These are phyloP conservation scores for Pythium apleroticum DNA, from an alignment of 352 stramenopile species.

Conservation along the genomic window DNA sequence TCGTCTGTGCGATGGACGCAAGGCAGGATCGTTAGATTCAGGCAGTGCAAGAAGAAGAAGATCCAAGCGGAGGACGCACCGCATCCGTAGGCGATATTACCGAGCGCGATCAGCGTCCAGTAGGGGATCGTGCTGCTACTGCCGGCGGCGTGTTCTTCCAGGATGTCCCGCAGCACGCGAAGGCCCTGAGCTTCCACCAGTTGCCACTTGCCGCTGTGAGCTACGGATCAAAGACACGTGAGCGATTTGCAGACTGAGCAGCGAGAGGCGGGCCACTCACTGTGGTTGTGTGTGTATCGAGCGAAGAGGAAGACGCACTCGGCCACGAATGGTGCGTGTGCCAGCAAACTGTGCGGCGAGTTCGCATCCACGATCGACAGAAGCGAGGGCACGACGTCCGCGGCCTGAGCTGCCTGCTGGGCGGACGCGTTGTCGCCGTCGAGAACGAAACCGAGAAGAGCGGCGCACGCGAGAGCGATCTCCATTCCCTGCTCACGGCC, in stretches of 20 bases:
- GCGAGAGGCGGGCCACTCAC: slow-evolving; percentile 28
- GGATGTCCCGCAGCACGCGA: slow-evolving; percentile 35
- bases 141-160: slow-evolving; percentile 34
- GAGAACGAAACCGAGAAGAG: slow-evolving; percentile 19
- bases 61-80: not conserved
- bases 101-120: slow-evolving; percentile 51
- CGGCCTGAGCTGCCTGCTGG: slow-evolving; percentile 17
- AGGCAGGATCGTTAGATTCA: not conserved
- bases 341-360: slow-evolving; percentile 28
- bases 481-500: not conserved
- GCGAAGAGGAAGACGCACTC: slow-evolving; percentile 60
- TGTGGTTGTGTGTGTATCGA: slow-evolving; percentile 55
- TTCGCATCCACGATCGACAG: slow-evolving; percentile 26
- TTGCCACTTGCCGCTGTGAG: slow-evolving; percentile 33
- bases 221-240: slow-evolving; percentile 2
- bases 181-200: slow-evolving; percentile 42
- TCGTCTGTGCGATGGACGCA: not conserved
- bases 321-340: slow-evolving; percentile 34
- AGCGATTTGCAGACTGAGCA: not conserved
- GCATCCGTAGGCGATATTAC: slow-evolving; percentile 52
- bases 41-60: not conserved
- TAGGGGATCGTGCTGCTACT: slow-evolving; percentile 48
- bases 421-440: slow-evolving; percentile 19
- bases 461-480: slow-evolving; percentile 3
- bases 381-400: slow-evolving; percentile 8